Percentiles rank a stretch among this genome's conserved stretches.
phyloP scores from a whole-genome alignment of 306 rosid genomes.

The Cercis canadensis region DNA sequence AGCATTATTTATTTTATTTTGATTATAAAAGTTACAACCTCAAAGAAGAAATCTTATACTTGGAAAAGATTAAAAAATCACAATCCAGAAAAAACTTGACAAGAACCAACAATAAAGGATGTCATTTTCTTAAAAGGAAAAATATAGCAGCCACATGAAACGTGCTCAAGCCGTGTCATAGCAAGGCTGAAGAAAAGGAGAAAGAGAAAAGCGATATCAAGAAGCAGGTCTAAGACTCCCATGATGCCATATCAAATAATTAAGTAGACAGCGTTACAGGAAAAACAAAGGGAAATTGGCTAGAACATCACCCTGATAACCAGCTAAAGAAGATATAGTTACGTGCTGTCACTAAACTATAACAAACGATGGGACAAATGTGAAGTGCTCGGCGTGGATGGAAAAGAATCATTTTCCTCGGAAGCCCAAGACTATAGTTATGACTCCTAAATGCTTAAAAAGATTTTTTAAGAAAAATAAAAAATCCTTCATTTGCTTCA shows the following conservation, averaged over 20 bases:
- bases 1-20: constrained; percentile 33
- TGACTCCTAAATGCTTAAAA: no score
- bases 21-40: constrained; percentile 21
- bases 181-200: no score
- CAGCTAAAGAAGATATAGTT: constrained; percentile 2
- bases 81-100: constrained; percentile 23
- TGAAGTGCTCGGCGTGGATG: neutral
- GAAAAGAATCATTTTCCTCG: constrained; percentile 16
- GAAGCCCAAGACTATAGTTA: no score
- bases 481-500: no score
- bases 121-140: constrained; percentile 4
- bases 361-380: constrained; percentile 1
- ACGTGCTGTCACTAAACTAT: constrained; percentile 10
- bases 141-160: constrained; percentile 27
- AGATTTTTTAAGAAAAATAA: no score
- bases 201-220: constrained; percentile 15
- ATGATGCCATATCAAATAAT: neutral
- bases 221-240: constrained; percentile 17
- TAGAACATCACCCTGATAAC: constrained; percentile 18
- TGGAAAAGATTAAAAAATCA: neutral
- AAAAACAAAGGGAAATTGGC: neutral
- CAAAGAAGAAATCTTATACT: neutral
- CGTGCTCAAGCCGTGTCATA: constrained; percentile 22
- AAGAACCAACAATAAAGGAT: constrained; percentile 21
- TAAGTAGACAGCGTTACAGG: neutral